Evolutionary conservation across 2,329 filamentous ascomycete species (phyloP).

Genomic region (Pseudogymnoascus sp.): DNA sequence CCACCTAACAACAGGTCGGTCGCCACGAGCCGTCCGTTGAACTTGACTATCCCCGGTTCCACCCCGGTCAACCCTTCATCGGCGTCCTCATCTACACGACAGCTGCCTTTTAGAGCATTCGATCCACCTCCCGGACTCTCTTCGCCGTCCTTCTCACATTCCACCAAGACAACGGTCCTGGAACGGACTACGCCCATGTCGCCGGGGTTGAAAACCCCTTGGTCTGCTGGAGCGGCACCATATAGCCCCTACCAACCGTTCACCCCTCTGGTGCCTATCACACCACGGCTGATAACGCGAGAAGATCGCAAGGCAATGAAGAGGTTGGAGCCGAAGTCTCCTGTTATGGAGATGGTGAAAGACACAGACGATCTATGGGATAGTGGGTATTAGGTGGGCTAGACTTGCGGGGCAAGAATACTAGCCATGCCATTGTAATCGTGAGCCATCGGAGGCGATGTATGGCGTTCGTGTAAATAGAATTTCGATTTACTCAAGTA

Average conservation of each 20-base stretch:
- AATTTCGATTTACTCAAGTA: conserved; percentile 5
- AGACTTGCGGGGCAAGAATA: not conserved
- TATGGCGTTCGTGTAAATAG: conserved; percentile 1
- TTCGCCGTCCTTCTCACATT: conserved; percentile 35
- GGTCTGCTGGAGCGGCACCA: conserved; percentile 53
- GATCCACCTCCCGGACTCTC: conserved; percentile 49
- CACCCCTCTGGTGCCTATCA: conserved; percentile 67
- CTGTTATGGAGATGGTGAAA: conserved; percentile 54
- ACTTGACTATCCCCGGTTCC: not conserved
- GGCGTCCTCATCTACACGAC: conserved; percentile 37
- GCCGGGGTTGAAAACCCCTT: conserved; percentile 53
- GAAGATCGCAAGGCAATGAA: conserved; percentile 63
- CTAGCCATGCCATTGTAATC: not conserved
- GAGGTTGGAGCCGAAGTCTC: conserved; percentile 56
- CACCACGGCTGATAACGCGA: conserved; percentile 64
- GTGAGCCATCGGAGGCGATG: not conserved
- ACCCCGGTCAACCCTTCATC: conserved; percentile 23
- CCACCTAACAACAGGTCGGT: conserved; percentile 4
- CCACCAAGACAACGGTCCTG: conserved; percentile 58
- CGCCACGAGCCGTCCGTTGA: conserved; percentile 1
- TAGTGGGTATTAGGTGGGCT: conserved; percentile 24
- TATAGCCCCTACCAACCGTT: conserved; percentile 77
- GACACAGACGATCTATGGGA: conserved; percentile 57
- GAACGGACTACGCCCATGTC: conserved; percentile 47
- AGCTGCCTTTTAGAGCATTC: conserved; percentile 54